phyloP scores from a whole-genome alignment of 306 rosid genomes.

The Fragaria ananassa region DNA sequence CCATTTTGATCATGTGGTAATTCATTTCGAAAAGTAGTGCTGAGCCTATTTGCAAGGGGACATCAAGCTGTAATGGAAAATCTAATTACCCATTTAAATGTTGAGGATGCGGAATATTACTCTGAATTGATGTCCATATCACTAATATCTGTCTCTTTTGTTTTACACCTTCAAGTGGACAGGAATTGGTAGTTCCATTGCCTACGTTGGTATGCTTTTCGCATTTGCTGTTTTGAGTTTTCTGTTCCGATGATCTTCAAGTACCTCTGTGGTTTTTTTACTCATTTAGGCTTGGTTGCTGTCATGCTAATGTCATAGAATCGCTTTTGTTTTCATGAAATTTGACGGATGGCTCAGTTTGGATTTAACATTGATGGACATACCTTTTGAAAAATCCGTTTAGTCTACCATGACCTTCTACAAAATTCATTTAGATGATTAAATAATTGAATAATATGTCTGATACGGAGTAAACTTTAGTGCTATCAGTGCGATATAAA shows the following conservation, averaged over 20 bases:
- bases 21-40: constrained; percentile 7
- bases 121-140: constrained; percentile 18
- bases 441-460: constrained; percentile 5
- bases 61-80: neutral
- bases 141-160: constrained; percentile 31
- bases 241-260: constrained; percentile 37
- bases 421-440: constrained; percentile 24
- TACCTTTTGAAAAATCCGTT: constrained; percentile 25
- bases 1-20: constrained; percentile 9
- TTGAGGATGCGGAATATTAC: neutral
- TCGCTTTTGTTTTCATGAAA: constrained; percentile 29
- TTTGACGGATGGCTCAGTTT: constrained; percentile 26
- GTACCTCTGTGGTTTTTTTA: constrained; percentile 25
- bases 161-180: constrained; percentile 37
- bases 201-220: constrained; percentile 30
- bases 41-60: constrained; percentile 17
- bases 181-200: constrained; percentile 34
- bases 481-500: constrained; percentile 30
- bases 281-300: constrained; percentile 30
- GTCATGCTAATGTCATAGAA: constrained; percentile 37
- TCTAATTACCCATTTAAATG: neutral
- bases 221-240: constrained; percentile 28
- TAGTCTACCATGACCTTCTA: constrained; percentile 17
- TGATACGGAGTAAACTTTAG: constrained; percentile 24
- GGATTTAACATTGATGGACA: constrained; percentile 23